Conservation (phyloP, 2,329 filamentous ascomycete genomes). For the Phaeosphaeriaceae sp. region DNA sequence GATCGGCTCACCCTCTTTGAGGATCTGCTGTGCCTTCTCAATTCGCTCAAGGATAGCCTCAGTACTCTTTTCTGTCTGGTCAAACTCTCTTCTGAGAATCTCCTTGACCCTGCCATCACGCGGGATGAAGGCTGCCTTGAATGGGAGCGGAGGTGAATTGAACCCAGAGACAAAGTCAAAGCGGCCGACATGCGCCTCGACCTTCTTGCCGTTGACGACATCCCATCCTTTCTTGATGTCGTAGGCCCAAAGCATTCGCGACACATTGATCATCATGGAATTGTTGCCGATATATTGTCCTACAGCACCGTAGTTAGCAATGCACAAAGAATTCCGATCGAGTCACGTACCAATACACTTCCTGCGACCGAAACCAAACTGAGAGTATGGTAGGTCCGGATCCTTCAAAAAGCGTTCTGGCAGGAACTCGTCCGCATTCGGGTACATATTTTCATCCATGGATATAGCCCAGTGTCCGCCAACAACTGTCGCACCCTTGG, state of each 20-base stretch:
- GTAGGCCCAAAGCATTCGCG: not conserved
- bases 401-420: not conserved
- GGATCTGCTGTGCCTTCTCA: not conserved
- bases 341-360: not conserved
- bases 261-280: not conserved
- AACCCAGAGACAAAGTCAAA: not conserved
- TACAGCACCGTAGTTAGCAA: not conserved
- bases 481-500: constrained; percentile 48
- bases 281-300: not conserved
- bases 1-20: not conserved
- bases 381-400: not conserved
- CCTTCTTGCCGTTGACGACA: not conserved
- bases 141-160: not conserved
- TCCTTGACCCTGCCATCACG: not conserved
- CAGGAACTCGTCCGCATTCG: not conserved
- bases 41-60: not conserved
- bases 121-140: not conserved
- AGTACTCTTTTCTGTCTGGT: not conserved
- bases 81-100: not conserved
- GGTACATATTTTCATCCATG: constrained; percentile 22
- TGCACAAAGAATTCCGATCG: not conserved
- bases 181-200: not conserved
- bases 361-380: not conserved
- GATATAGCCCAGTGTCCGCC: constrained; percentile 44
- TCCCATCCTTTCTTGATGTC: not conserved